Evolutionary conservation across 148 eudicot genomes (phyloP), one percentile per base, ranked within the genome.

Genomic region (Chenopodium album): DNA sequence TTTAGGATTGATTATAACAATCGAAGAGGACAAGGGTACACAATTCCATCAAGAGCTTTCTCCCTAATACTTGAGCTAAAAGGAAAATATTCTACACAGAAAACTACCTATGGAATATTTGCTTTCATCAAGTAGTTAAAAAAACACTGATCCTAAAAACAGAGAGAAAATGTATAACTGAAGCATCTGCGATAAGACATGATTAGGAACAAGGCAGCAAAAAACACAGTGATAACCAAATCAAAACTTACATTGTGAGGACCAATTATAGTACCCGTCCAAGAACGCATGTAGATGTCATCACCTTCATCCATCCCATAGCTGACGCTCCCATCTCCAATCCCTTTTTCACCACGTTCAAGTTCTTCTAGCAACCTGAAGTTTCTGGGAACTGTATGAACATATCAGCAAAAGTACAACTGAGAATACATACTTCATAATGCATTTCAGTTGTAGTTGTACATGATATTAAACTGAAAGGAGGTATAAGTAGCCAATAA

Each of bases 201-300:
- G n/a, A 17, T 0, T n/a, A 47, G 48, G 31, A 20, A 46, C 19
- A 71, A 32, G 50, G 63, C 37, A 54, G 75, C 14, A 41, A 41
- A 28, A 28, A 28, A 28, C 26, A 76, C 26, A 56, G n/a, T 73
- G 37, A 48, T 62, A 46, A 63, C 41, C 78, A 37, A 60, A 23
- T 50, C 12, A 59, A 29, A 75, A 72, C 89, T 86, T 77, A 90
- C 90, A 79, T 86, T 90, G 82, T 86, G 92, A 76, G 92, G 88
- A 77, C 92, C 92, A 86, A 89, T 89, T 72, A 89, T 85, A 34
- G 92, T 89, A 28, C 92, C 90, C 12, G 90, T 89, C 91, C 91
- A 89, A 82, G 91, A 89, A 34, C 91, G 90, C 91, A 89, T 89
- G 85, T 88, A 89, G n/a, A 89, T 86, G 73, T 89, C 92, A 85